Evolutionary conservation across 306 rosid species (phyloP).

Genomic region (Canavalia gladiata): DNA sequence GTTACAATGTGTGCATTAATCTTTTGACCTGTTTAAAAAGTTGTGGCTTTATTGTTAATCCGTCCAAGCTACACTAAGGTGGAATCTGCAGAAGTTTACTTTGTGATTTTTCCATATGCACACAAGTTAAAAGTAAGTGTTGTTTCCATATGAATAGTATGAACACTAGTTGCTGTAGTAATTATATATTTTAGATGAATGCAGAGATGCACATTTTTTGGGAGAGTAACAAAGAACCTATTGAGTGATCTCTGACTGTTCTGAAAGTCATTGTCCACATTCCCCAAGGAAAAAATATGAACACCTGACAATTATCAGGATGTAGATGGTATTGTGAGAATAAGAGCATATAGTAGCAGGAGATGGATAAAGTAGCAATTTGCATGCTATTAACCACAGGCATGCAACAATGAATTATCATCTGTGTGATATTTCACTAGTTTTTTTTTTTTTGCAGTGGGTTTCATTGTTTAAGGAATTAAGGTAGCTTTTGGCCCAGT

Average conservation of each 20-base stretch:
- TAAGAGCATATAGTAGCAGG: conserved; percentile 5
- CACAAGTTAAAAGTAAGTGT: background rate
- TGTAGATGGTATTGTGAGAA: conserved; percentile 16
- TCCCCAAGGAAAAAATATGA: background rate
- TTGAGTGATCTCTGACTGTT: background rate
- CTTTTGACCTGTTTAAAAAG: background rate
- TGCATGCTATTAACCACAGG: too few species aligned
- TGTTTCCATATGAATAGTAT: background rate
- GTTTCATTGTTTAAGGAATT: background rate
- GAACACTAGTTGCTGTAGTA: background rate
- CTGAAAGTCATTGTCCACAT: background rate
- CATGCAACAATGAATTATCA: background rate
- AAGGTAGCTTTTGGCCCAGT: background rate
- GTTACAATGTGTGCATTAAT: background rate
- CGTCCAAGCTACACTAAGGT: background rate
- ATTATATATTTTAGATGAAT: background rate
- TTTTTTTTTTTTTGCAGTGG: background rate
- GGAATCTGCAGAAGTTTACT: background rate
- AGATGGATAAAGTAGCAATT: background rate
- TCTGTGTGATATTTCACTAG: background rate
- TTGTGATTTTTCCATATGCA: background rate
- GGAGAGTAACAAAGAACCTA: conserved; percentile 6
- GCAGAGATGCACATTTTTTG: background rate
- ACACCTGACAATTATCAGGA: background rate
- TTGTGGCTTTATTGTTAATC: background rate